Percentiles rank a stretch among this genome's conserved stretches.
Conservation (phyloP, 495 filamentous ascomycete species). For the Articulospora tetracladia region DNA sequence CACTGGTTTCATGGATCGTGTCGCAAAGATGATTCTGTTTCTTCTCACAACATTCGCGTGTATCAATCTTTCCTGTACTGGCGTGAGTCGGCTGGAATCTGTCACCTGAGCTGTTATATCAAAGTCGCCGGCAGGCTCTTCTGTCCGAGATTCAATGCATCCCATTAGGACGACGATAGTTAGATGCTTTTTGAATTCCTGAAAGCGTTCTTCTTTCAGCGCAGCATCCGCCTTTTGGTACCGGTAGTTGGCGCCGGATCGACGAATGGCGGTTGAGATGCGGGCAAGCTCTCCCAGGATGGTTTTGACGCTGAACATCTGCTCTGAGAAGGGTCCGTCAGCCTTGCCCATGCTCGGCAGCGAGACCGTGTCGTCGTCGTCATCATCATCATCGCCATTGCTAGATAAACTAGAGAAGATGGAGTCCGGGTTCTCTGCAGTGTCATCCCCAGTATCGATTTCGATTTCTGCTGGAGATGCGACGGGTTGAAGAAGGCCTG, state of each 20-base stretch:
- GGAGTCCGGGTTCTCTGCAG: not conserved
- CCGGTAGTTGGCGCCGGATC: slow-evolving; percentile 11
- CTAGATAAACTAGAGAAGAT: not conserved
- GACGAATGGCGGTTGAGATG: slow-evolving; percentile 9
- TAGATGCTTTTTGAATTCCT: slow-evolving; percentile 12
- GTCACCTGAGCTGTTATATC: no score
- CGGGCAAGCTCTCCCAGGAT: slow-evolving; percentile 12
- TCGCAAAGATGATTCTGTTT: no score
- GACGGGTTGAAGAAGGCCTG: not conserved
- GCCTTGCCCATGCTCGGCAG: not conserved
- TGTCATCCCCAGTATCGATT: not conserved
- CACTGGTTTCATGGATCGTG: no score
- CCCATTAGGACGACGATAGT: no score
- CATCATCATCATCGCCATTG: not conserved
- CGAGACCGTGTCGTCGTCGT: not conserved
- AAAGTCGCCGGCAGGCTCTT: no score
- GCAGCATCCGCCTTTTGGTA: slow-evolving; percentile 11
- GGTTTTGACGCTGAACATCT: slow-evolving; percentile 6
- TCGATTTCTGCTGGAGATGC: not conserved
- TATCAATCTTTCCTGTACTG: no score
- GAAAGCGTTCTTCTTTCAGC: slow-evolving; percentile 7
- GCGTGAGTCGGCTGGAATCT: no score
- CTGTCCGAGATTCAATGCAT: no score
- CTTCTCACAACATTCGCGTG: no score
- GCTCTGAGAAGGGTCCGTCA: slow-evolving; percentile 6